A percentile compares a stretch with the other conserved stretches of the same genome.
Conservation (phyloP, 495 filamentous ascomycete species). For the Aspergillus panamensis region DNA sequence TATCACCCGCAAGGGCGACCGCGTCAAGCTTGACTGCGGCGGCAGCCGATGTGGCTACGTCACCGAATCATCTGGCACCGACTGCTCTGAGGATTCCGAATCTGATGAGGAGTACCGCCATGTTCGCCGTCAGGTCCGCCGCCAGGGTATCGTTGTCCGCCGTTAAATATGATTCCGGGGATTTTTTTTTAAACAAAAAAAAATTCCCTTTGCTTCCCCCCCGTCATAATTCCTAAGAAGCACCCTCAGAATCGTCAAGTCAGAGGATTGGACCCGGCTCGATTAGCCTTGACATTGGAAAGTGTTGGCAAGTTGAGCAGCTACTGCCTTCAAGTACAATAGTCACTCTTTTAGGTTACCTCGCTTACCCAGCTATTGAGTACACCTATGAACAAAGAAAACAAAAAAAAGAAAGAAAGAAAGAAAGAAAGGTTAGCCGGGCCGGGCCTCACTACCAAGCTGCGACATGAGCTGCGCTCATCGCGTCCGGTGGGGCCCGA, state of each 20-base stretch:
- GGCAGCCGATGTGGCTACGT: slow-evolving; percentile 79
- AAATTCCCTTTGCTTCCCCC: not conserved
- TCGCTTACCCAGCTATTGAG: slow-evolving; percentile 17
- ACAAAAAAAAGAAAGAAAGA: slow-evolving; percentile 22
- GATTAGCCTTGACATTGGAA: slow-evolving; percentile 12
- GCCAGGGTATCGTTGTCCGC: slow-evolving; percentile 76
- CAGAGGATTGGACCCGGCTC: slow-evolving; percentile 6
- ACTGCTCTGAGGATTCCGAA: slow-evolving; percentile 53
- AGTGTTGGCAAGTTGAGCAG: slow-evolving; percentile 8
- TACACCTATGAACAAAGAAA: slow-evolving; percentile 7
- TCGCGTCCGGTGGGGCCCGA: slow-evolving; percentile 13
- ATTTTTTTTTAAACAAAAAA: not conserved
- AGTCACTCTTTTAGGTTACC: slow-evolving; percentile 20
- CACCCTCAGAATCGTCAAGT: not conserved
- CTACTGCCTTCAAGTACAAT: slow-evolving; percentile 13
- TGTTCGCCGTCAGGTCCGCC: slow-evolving; percentile 51
- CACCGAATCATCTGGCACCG: slow-evolving; percentile 51
- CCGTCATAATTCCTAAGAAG: not conserved
- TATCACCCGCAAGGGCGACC: slow-evolving; percentile 86
- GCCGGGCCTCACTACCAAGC: slow-evolving; percentile 1
- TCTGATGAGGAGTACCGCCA: slow-evolving; percentile 56
- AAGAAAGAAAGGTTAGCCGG: slow-evolving; percentile 20
- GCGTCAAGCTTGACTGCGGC: slow-evolving; percentile 92
- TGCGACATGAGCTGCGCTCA: slow-evolving; percentile 24
- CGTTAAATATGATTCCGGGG: slow-evolving; percentile 25